Evolutionary conservation across 2,329 filamentous ascomycete genomes (phyloP).

Genomic region (Stromatinia cepivora): DNA sequence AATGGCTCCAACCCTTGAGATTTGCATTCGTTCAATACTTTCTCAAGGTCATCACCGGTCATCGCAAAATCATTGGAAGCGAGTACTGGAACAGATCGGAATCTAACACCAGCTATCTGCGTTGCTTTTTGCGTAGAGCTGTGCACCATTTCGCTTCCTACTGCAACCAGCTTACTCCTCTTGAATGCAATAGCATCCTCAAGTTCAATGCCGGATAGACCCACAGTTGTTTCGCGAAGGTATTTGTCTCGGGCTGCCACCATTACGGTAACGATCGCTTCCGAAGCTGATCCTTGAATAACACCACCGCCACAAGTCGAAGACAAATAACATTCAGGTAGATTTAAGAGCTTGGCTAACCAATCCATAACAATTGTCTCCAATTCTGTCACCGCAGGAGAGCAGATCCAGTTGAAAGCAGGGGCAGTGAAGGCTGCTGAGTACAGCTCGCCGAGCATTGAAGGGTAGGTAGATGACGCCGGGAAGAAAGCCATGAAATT

Average conservation of each 20-base stretch:
- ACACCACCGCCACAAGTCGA: constrained; percentile 78
- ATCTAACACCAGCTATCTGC: constrained; percentile 81
- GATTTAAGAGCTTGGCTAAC: constrained; percentile 72
- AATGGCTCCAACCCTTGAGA: constrained; percentile 77
- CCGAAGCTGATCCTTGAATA: constrained; percentile 89
- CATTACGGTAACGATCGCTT: constrained; percentile 83
- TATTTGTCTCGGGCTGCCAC: constrained; percentile 83
- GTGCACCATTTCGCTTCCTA: constrained; percentile 79
- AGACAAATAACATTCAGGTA: constrained; percentile 74
- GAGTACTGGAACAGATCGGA: constrained; percentile 64
- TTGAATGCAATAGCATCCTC: constrained; percentile 70
- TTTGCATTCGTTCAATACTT: constrained; percentile 64
- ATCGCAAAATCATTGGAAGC: constrained; percentile 68
- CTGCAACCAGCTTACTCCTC: constrained; percentile 71
- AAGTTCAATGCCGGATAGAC: constrained; percentile 55
- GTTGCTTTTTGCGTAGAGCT: constrained; percentile 86
- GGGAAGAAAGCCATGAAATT: constrained; percentile 98
- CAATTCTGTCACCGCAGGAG: constrained; percentile 86
- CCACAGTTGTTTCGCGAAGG: constrained; percentile 59
- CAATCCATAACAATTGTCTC: constrained; percentile 94
- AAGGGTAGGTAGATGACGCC: constrained; percentile 76
- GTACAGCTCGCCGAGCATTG: constrained; percentile 91
- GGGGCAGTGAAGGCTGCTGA: constrained; percentile 84
- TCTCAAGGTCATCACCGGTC: constrained; percentile 61
- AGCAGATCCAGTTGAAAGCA: constrained; percentile 97